These are phyloP conservation scores for Mycena chlorophos DNA, from an alignment of 768 basidiomycete genomes.

Conservation along the genomic window DNA sequence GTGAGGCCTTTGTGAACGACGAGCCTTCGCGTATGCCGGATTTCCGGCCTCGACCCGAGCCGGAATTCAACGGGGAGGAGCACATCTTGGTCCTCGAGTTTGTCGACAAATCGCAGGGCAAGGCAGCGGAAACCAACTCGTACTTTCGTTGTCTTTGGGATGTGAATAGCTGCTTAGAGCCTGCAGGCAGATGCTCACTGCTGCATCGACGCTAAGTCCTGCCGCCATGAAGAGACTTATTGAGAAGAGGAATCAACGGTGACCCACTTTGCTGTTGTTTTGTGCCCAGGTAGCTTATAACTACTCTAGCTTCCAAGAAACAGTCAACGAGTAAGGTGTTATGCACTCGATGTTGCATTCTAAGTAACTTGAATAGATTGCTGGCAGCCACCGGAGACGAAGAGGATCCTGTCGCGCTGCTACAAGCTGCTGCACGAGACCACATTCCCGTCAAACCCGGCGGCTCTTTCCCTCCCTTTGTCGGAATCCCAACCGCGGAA, in stretches of 20 bases:
- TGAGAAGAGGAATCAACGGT: slow-evolving; percentile 58
- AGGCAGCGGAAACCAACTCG: slow-evolving; percentile 33
- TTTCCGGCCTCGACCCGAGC: slow-evolving; percentile 41
- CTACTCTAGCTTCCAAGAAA: slow-evolving; percentile 49
- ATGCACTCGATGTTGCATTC: not conserved
- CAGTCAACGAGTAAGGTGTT: slow-evolving; percentile 65
- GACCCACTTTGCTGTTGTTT: not conserved
- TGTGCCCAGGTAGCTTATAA: too few relatives aligned
- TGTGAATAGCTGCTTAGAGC: slow-evolving; percentile 10
- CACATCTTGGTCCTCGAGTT: slow-evolving; percentile 51
- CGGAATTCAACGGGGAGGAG: slow-evolving; percentile 27
- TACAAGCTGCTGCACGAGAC: slow-evolving; percentile 67
- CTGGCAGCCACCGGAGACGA: slow-evolving; percentile 48
- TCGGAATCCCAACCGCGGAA: slow-evolving; percentile 41
- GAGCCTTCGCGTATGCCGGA: slow-evolving; percentile 25
- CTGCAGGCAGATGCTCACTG: slow-evolving; percentile 22
- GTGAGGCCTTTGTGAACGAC: slow-evolving; percentile 56
- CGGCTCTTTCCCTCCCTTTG: slow-evolving; percentile 12
- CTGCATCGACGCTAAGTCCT: slow-evolving; percentile 48
- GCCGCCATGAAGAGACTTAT: slow-evolving; percentile 67
- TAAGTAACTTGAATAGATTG: slow-evolving; percentile 42
- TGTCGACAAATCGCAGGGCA: slow-evolving; percentile 36
- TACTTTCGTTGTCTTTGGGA: slow-evolving; percentile 12
- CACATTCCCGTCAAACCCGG: slow-evolving; percentile 70
- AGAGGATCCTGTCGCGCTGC: slow-evolving; percentile 62